Evolutionary conservation across 768 basidiomycete species (phyloP).

Genomic region (Termitomyces sp.): DNA sequence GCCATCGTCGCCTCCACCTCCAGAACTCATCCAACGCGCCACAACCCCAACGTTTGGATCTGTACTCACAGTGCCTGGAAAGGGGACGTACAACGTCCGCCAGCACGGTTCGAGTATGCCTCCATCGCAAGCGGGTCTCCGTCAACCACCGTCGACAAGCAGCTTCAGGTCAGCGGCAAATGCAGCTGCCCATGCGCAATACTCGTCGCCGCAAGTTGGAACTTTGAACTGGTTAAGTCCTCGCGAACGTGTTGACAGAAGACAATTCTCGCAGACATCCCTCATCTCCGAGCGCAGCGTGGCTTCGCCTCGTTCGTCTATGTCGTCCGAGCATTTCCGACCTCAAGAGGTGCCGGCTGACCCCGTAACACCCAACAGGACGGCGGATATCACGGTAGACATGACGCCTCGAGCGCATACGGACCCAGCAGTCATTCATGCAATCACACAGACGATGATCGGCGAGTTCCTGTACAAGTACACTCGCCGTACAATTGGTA

Average conservation of each 20-base stretch:
- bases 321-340: constrained; percentile 70
- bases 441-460: constrained; percentile 99
- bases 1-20: constrained; percentile 88
- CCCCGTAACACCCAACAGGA: constrained; percentile 42
- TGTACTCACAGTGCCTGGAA: constrained; percentile 50
- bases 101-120: constrained; percentile 75
- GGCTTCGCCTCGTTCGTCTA: constrained; percentile 71
- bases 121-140: constrained; percentile 57
- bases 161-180: constrained; percentile 77
- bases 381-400: constrained; percentile 38
- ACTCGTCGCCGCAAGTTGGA: constrained; percentile 32
- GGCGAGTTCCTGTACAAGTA: constrained; percentile 99
- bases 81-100: constrained; percentile 40
- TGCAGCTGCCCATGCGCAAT: constrained; percentile 46
- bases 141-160: constrained; percentile 70
- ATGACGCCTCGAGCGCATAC: constrained; percentile 45
- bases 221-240: constrained; percentile 44
- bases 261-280: constrained; percentile 62
- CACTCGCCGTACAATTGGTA: constrained; percentile 83
- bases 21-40: constrained; percentile 88
- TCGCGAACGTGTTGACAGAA: constrained; percentile 42
- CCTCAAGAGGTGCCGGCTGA: constrained; percentile 28
- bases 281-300: constrained; percentile 64
- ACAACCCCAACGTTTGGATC: constrained; percentile 79
- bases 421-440: constrained; percentile 88